Base-by-base conservation (phyloP, 352 stramenopile species). In the Thalassiosira ordinaria region DNA sequence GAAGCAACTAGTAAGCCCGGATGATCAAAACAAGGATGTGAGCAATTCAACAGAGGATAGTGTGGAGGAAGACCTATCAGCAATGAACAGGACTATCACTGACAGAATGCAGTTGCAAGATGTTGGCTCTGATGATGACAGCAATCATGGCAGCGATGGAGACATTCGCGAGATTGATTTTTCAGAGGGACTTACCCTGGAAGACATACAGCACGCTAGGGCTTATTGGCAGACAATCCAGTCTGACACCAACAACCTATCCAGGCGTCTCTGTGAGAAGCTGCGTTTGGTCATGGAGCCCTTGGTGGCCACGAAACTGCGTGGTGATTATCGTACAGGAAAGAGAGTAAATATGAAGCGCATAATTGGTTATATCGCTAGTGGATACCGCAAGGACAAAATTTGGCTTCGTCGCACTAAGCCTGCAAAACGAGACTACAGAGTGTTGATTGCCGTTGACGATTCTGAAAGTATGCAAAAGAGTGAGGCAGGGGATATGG, bases 291-390 rank as follows among this genome's bases (percentile, higher is more conserved):
- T 99, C 3, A 94, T 99, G 75, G 97, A 99, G 82, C 97, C 98
- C 1, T 97, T 98, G 83, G 91, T 99, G 61, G 96, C 97, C 20
- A 97, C 96, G 18, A 98, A 98, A 86, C 88, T 99, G n/a, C 94
- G 97, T 80, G 98, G 98, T 9, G 97, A 99, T 80, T 99, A 99
- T 85, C 93, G 97, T 2, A 99, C 97, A 8, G 98, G 98, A 35
- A 99, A 99, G 87, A 91, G 97, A 62, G 99, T 99, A 74, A 99
- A 99, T 83, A 99, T 99, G 97, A 97, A 98, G 69, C 98, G 98
- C 70, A 97, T 99, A 59, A 99, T 99, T 88, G 94, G 96, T 27
- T 99, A 99, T 90, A 99, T 99, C 75, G 98, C 98, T n/a, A 98
- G 93, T 78, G 96, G 98, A 71, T 99, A 99, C 88, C 92, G 97